Conservation (phyloP, 176 grass and related monocot genomes). For the Oryza australiensis region DNA sequence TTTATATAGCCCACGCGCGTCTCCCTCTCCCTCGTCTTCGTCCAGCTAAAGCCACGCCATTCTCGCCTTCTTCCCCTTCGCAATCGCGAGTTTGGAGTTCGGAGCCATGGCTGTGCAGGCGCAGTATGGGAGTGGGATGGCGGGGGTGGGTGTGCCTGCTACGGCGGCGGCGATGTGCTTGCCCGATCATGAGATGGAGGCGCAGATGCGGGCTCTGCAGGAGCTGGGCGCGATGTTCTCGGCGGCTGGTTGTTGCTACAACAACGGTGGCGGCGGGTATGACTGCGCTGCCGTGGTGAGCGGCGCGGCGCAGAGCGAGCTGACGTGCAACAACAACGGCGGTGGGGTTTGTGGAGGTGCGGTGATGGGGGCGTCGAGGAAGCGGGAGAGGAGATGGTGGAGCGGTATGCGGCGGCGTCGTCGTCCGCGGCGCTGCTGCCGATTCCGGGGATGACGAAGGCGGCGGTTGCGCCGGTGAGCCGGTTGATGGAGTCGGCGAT, state of each 20-base stretch:
- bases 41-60: neutral
- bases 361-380: slow-evolving; percentile 20
- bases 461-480: neutral
- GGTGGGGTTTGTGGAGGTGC: neutral
- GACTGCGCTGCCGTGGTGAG: slow-evolving; percentile 19
- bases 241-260: neutral
- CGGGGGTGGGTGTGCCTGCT: neutral
- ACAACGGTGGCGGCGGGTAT: neutral
- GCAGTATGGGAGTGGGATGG: slow-evolving; percentile 31
- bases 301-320: slow-evolving; percentile 51
- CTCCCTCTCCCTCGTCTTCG: neutral
- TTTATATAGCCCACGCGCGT: neutral
- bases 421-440: slow-evolving; percentile 11
- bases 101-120: slow-evolving; percentile 62
- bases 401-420: neutral
- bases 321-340: slow-evolving; percentile 46
- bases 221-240: neutral
- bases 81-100: neutral
- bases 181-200: neutral
- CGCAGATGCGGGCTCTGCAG: neutral
- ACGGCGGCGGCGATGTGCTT: neutral
- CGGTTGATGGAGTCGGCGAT: slow-evolving; percentile 22
- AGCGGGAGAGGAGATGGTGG: slow-evolving; percentile 35
- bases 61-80: neutral
- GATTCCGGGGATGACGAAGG: slow-evolving; percentile 15